Base-by-base conservation (phyloP, 1,139 yeast genomes). In the Hyphopichia fennica region DNA sequence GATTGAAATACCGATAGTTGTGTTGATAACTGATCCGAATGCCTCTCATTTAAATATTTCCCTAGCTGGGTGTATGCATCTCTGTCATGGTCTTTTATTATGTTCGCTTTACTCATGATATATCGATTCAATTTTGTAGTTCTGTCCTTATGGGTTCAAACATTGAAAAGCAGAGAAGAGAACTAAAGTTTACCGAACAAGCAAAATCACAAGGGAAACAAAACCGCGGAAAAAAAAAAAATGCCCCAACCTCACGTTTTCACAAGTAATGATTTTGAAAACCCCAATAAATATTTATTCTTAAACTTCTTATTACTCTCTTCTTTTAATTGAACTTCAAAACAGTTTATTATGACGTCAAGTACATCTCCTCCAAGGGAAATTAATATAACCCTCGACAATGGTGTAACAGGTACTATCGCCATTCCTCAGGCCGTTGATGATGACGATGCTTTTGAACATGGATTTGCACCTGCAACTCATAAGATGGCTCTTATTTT, bases 1-100 rank as follows among this genome's bases (percentile, higher is more conserved):
- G 79, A 75, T 52, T 80, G 85, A 50, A 82, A 81, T 11, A 81
- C 83, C 15, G 77, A 69, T 18, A 83, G 56, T 50, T 83, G 89
- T 0, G 83, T 77, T 1, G 75, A 58, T n/a, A 82, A 62, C 50
- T 79, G 79, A 29, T 68, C 71, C 4, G 75, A 64, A 46, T 80
- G 85, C 35, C 64, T 57, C 41, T 73, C 73, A 22, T 45, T 58
- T 3, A 65, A 44, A 17, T 49, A 49, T 39, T 52, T 47, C 0
- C 71, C 71, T 18, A 65, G 48, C 43, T 56, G 54, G 15, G 49
- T 42, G 42, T 54, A 65, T 1, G 67, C 67, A 41, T 65, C 69
- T 49, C 68, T 45, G 41, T 63, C 64, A 20, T 33, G 25, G 4
- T 33, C 17, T 31, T 16, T 18, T 16, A 13, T 9, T 5, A 31